Percentiles rank a stretch among this genome's conserved stretches.
phyloP scores from a whole-genome alignment of 2,329 filamentous ascomycete species.

The Fusarium veterinarium region DNA sequence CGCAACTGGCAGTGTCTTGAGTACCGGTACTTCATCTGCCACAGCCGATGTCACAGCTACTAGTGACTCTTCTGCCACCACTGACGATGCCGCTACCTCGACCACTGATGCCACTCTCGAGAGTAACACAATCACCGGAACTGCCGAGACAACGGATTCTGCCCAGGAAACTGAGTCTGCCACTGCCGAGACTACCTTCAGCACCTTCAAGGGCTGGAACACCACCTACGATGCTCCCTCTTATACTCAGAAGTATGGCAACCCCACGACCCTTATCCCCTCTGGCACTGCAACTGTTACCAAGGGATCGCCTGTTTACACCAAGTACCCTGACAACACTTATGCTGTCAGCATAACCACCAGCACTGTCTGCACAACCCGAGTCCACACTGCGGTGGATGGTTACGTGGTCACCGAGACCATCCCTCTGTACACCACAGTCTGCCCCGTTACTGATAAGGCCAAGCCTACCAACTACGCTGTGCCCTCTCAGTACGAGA shows the following conservation, averaged over 20 bases:
- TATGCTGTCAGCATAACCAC: slow-evolving; percentile 31
- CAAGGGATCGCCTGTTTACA: slow-evolving; percentile 20
- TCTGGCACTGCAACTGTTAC: slow-evolving; percentile 1
- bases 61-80: not conserved
- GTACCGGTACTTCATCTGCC: not conserved
- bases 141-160: not conserved
- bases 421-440: slow-evolving; percentile 58
- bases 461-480: slow-evolving; percentile 29
- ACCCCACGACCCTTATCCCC: slow-evolving; percentile 7
- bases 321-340: slow-evolving; percentile 14
- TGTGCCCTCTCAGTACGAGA: slow-evolving; percentile 33
- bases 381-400: slow-evolving; percentile 57
- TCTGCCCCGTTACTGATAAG: slow-evolving; percentile 53
- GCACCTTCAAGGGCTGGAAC: slow-evolving; percentile 36
- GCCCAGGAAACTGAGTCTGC: slow-evolving; percentile 4
- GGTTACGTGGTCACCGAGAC: slow-evolving; percentile 54
- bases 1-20: not conserved
- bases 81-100: not conserved
- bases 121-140: not conserved
- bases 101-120: not conserved
- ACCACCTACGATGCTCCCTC: slow-evolving; percentile 14
- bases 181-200: slow-evolving; percentile 17
- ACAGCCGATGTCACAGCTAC: not conserved
- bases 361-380: slow-evolving; percentile 55
- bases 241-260: slow-evolving; percentile 14